Conservation (phyloP, 192 early-diverging fungal genomes). For the Coemansia sp. region DNA sequence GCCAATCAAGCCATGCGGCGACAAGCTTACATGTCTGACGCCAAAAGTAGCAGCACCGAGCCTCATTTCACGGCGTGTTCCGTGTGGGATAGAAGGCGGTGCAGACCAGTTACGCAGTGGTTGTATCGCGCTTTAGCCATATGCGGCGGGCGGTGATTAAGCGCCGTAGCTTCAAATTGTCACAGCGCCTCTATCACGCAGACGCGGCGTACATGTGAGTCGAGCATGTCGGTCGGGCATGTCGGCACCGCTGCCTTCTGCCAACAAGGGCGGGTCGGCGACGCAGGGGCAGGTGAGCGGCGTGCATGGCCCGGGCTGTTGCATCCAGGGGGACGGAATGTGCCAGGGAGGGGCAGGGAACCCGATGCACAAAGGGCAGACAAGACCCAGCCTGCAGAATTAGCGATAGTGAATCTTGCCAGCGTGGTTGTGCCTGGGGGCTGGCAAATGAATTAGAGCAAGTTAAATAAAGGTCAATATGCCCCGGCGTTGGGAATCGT, state of each 20-base stretch:
- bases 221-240: too few relatives aligned
- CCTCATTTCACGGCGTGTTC: not conserved
- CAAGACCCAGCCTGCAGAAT: constrained; percentile 30
- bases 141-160: not conserved
- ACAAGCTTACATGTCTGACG: not conserved
- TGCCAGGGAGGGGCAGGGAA: constrained; percentile 8
- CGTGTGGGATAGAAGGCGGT: not conserved
- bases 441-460: constrained; percentile 38
- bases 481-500: constrained; percentile 9
- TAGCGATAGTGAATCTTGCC: constrained; percentile 42
- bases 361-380: constrained; percentile 12
- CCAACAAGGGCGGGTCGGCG: not conserved
- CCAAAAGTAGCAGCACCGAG: not conserved
- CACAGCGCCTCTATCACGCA: constrained; percentile 7
- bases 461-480: constrained; percentile 20
- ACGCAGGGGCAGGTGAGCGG: not conserved
- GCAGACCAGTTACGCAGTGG: not conserved
- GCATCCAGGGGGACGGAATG: not conserved
- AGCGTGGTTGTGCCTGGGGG: constrained; percentile 26
- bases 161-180: not conserved
- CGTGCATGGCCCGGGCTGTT: not conserved
- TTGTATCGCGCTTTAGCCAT: not conserved
- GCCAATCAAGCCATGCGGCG: not conserved
- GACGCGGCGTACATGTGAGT: not conserved
- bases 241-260: not conserved